These are phyloP conservation scores for Rostrohypoxylon terebratum DNA, from an alignment of 495 filamentous ascomycete genomes.

Conservation along the genomic window DNA sequence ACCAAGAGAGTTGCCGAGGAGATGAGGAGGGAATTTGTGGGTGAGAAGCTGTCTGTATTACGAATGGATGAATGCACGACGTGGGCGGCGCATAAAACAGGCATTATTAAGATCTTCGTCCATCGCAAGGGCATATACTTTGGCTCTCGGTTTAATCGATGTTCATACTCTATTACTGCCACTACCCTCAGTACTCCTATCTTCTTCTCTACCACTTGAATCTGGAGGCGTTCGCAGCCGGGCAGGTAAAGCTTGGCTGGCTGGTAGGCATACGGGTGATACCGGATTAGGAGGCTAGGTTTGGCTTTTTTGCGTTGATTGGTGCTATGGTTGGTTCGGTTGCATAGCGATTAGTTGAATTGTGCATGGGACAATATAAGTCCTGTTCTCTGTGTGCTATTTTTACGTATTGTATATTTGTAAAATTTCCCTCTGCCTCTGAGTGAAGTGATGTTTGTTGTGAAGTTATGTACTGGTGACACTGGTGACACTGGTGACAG, in stretches of 20 bases:
- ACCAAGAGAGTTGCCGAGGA: neutral
- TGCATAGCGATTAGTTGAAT: constrained; percentile 35
- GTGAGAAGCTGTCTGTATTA: constrained; percentile 31
- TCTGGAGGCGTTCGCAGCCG: neutral
- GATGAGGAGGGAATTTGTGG: neutral
- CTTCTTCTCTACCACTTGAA: neutral
- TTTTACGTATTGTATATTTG: neutral
- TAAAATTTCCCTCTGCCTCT: neutral
- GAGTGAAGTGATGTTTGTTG: neutral
- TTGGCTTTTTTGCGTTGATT: constrained; percentile 2
- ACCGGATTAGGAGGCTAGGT: constrained; percentile 21
- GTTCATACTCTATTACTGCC: constrained; percentile 14
- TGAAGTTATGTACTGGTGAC: no score
- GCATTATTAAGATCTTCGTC: constrained; percentile 16
- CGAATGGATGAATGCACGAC: constrained; percentile 41
- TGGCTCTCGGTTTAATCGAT: constrained; percentile 20
- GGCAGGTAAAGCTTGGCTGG: neutral
- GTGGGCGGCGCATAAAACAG: constrained; percentile 28
- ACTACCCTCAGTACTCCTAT: neutral
- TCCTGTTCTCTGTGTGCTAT: neutral
- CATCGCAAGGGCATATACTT: constrained; percentile 15
- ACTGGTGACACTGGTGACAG: neutral
- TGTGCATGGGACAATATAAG: neutral
- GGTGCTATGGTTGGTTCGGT: constrained; percentile 8
- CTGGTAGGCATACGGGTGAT: constrained; percentile 13